phyloP scores from a whole-genome alignment of 495 filamentous ascomycete genomes.

The Penicillium silybi region DNA sequence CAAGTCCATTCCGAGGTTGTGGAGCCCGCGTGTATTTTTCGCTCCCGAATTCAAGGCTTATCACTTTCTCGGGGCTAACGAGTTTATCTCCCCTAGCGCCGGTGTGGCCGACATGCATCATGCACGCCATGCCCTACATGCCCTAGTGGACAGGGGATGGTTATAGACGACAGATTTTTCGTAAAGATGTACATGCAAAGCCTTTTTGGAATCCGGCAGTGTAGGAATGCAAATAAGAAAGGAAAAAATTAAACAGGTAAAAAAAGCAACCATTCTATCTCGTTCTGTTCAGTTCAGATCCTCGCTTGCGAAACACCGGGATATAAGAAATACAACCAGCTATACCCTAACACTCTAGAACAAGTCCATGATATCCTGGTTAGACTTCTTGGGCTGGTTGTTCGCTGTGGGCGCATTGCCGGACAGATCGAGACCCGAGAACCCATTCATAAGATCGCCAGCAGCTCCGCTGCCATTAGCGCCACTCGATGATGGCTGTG shows the following conservation, averaged over 20 bases:
- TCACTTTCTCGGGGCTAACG: neutral
- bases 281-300: constrained; percentile 24
- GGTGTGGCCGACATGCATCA: neutral
- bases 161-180: constrained; percentile 1
- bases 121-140: neutral
- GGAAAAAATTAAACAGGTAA: constrained; percentile 23
- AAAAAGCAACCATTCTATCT: constrained; percentile 28
- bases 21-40: neutral
- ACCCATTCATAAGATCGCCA: constrained; percentile 75
- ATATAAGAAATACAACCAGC: constrained; percentile 21
- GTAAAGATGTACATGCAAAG: constrained; percentile 20
- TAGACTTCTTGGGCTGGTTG: constrained; percentile 56
- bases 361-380: constrained; percentile 86
- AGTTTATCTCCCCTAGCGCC: neutral
- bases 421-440: constrained; percentile 73
- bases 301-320: constrained; percentile 27
- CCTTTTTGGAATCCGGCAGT: constrained; percentile 15
- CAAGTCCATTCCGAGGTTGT: neutral
- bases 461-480: constrained; percentile 29
- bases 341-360: constrained; percentile 52
- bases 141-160: neutral
- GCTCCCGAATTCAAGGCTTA: neutral
- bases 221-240: constrained; percentile 8
- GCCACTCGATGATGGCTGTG: constrained; percentile 27
- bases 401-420: constrained; percentile 33